Conservation (phyloP, 352 stramenopile genomes). For the Peronospora belbahrii region DNA sequence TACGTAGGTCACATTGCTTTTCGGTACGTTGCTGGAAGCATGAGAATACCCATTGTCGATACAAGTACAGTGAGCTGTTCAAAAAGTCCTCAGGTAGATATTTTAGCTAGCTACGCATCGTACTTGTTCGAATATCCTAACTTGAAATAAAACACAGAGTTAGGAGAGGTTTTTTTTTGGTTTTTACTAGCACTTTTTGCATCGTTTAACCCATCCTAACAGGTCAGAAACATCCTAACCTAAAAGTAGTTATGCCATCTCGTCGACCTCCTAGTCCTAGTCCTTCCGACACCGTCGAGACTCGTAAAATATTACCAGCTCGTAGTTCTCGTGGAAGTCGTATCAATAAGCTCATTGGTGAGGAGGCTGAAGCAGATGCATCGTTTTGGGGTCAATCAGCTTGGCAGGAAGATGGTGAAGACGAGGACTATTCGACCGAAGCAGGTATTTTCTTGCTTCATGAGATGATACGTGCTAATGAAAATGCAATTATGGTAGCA, state of each 20-base stretch:
- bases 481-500: background rate
- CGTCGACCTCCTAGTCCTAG: constrained; percentile 9
- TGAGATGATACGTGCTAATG: background rate
- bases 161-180: too few relatives aligned
- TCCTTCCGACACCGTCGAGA: constrained; percentile 4
- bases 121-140: too few relatives aligned
- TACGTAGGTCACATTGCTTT: too few relatives aligned
- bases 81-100: too few relatives aligned
- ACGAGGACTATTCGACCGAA: constrained; percentile 86
- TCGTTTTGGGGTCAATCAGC: constrained; percentile 83
- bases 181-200: too few relatives aligned
- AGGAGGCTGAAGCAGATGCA: constrained; percentile 82
- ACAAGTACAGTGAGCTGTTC: too few relatives aligned
- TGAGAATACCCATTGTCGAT: too few relatives aligned
- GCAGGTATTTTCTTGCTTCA: constrained; percentile 36
- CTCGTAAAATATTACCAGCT: constrained; percentile 43
- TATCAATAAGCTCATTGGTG: constrained; percentile 80
- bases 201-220: background rate
- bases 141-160: too few relatives aligned
- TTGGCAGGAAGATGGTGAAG: constrained; percentile 78
- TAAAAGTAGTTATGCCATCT: constrained; percentile 1
- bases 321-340: constrained; percentile 62
- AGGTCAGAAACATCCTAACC: background rate
- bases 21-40: too few relatives aligned
- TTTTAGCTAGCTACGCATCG: too few relatives aligned